phyloP scores from a whole-genome alignment of 768 basidiomycete species.

The Pleurotus citrinopileatus region DNA sequence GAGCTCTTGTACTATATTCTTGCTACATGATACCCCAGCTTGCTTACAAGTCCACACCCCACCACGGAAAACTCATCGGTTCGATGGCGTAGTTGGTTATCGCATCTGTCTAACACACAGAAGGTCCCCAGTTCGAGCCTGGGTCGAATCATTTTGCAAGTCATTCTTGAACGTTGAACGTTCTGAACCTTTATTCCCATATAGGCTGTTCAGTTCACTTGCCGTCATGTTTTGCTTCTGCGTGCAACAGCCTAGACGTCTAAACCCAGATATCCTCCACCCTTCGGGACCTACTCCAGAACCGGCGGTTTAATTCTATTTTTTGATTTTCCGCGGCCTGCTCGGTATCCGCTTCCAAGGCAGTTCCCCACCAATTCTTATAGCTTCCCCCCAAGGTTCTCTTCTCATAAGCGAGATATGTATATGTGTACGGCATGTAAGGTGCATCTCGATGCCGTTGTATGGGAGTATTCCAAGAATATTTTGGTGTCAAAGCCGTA shows the following conservation, averaged over 20 bases:
- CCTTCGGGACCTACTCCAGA: too few species aligned
- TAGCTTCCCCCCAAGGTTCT: too few species aligned
- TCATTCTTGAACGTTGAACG: too few species aligned
- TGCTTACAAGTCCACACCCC: not conserved
- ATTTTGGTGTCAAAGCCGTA: not conserved
- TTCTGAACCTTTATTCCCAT: too few species aligned
- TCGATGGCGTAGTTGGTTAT: slow-evolving; percentile 77
- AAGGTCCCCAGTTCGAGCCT: slow-evolving; percentile 73
- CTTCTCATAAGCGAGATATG: not conserved
- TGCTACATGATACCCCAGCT: too few species aligned
- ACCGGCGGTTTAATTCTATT: not conserved
- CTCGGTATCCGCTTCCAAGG: not conserved
- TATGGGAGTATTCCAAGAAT: slow-evolving; percentile 3
- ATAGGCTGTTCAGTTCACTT: too few species aligned
- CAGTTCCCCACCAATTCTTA: not conserved
- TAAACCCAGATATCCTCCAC: too few species aligned
- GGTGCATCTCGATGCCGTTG: not conserved
- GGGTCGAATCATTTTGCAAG: slow-evolving; percentile 40
- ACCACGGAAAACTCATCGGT: too few species aligned
- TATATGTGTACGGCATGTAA: too few species aligned
- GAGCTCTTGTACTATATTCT: too few species aligned
- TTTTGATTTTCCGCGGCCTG: slow-evolving; percentile 4
- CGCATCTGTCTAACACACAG: slow-evolving; percentile 84
- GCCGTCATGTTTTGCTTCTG: too few species aligned
- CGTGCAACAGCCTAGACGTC: too few species aligned